phyloP scores from a whole-genome alignment of 2,329 filamentous ascomycete genomes.

The Talaromyces piceae region DNA sequence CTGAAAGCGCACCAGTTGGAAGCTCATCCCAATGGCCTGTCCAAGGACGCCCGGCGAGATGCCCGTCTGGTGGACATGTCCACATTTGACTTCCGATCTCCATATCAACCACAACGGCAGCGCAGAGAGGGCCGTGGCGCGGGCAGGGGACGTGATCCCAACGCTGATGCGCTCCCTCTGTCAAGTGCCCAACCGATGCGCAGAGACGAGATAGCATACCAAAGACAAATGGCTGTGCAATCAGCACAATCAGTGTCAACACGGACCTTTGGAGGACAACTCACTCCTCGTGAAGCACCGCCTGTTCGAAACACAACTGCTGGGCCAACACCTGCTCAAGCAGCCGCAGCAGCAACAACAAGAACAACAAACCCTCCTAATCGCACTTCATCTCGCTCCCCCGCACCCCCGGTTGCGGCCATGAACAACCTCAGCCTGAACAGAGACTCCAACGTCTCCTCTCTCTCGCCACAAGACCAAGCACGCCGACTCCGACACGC shows the following conservation, averaged over 20 bases:
- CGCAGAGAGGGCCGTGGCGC: constrained; percentile 29
- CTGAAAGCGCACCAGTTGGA: constrained; percentile 87
- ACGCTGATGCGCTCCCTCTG: constrained; percentile 67
- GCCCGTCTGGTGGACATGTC: constrained; percentile 81
- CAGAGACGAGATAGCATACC: constrained; percentile 83
- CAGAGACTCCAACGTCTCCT: constrained; percentile 19
- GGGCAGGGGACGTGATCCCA: constrained; percentile 74
- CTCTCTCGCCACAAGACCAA: constrained; percentile 66
- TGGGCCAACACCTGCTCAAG: constrained; percentile 21
- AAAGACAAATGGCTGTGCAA: constrained; percentile 85
- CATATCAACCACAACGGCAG: constrained; percentile 56
- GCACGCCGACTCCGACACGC: constrained; percentile 72
- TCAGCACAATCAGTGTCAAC: constrained; percentile 73
- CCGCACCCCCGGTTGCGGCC: constrained; percentile 27
- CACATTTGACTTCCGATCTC: constrained; percentile 68
- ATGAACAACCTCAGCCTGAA: constrained; percentile 48
- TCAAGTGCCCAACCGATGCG: constrained; percentile 73
- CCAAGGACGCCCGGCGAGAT: constrained; percentile 77
- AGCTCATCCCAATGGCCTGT: constrained; percentile 68
- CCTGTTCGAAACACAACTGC: constrained; percentile 37
- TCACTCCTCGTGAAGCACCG: constrained; percentile 50
- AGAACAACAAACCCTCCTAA: too few species aligned
- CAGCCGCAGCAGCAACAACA: constrained; percentile 11
- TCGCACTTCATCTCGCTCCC: constrained; percentile 15
- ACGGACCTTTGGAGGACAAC: constrained; percentile 76